Conservation (phyloP, 345 rosid species). For the Mercurialis annua region DNA sequence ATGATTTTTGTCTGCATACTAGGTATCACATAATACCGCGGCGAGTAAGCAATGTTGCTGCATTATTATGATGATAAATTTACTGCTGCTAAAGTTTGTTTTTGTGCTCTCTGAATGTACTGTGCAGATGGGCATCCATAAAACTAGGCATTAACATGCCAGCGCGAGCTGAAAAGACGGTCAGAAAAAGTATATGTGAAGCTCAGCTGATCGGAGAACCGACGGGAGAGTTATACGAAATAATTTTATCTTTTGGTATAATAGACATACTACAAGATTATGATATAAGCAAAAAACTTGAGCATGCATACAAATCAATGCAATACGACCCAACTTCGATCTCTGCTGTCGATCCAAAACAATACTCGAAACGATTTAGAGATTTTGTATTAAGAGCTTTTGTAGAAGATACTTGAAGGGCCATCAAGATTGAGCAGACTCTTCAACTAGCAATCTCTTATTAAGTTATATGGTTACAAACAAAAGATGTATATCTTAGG, state of each 20-base stretch:
- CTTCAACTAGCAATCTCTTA: conserved; percentile 24
- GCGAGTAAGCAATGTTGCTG: neutral
- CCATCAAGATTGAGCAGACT: conserved; percentile 13
- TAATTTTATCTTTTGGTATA: conserved; percentile 75
- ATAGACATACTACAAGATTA: conserved; percentile 98
- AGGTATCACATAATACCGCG: neutral
- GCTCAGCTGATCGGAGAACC: conserved; percentile 82
- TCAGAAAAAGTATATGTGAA: conserved; percentile 62
- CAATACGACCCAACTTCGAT: conserved; percentile 93
- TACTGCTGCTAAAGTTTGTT: too few species aligned
- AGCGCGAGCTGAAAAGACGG: conserved; percentile 71
- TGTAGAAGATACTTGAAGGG: conserved; percentile 64
- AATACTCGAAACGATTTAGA: conserved; percentile 82
- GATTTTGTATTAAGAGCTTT: conserved; percentile 83
- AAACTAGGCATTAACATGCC: conserved; percentile 75
- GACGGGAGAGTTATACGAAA: conserved; percentile 70
- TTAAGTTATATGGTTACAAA: conserved; percentile 18
- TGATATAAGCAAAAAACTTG: conserved; percentile 98
- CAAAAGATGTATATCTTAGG: conserved; percentile 16
- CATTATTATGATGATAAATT: neutral
- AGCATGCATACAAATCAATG: conserved; percentile 97
- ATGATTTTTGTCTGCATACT: neutral
- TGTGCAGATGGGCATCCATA: conserved; percentile 59
- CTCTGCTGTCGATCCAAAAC: conserved; percentile 97
- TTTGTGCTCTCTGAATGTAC: conserved; percentile 14